These are phyloP conservation scores for Tolypocladium guangdongense DNA, from an alignment of 2,329 filamentous ascomycete genomes.

Conservation along the genomic window DNA sequence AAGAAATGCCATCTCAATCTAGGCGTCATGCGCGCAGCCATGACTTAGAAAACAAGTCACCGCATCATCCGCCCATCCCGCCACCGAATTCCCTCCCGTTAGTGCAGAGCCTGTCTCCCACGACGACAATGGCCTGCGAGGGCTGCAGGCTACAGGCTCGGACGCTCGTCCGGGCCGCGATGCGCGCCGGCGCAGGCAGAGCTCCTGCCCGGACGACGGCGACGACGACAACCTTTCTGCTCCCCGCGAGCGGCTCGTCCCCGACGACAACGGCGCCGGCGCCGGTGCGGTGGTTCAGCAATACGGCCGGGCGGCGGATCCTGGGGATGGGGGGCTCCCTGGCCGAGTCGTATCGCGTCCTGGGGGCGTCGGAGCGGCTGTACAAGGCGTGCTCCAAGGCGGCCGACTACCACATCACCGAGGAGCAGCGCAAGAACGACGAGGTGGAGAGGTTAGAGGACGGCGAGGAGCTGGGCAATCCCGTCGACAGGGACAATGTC, in stretches of 20 bases:
- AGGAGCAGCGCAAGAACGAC: constrained; percentile 52
- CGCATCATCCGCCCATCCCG: neutral
- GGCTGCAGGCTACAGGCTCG: constrained; percentile 35
- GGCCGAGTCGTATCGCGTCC: constrained; percentile 56
- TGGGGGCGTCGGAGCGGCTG: constrained; percentile 66
- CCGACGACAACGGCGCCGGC: constrained; percentile 3
- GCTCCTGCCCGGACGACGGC: constrained; percentile 11
- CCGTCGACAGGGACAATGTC: constrained; percentile 18
- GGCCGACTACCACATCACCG: constrained; percentile 67
- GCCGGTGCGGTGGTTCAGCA: constrained; percentile 24
- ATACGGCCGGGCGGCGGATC: constrained; percentile 19
- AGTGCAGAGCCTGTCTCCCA: neutral
- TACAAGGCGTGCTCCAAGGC: constrained; percentile 64
- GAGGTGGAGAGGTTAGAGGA: constrained; percentile 60
- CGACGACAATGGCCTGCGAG: constrained; percentile 34
- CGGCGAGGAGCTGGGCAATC: constrained; percentile 67
- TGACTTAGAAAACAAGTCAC: neutral
- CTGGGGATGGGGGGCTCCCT: constrained; percentile 23
- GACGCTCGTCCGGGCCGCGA: constrained; percentile 23
- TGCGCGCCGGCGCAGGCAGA: constrained; percentile 17
- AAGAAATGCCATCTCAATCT: neutral
- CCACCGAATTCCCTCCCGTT: neutral
- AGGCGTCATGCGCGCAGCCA: neutral
- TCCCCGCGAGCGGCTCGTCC: neutral
- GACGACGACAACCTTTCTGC: neutral